A percentile compares a stretch with the other conserved stretches of the same genome.
Evolutionary conservation across 495 filamentous ascomycete species (phyloP).

Genomic region (Elasticomyces elasticus): DNA sequence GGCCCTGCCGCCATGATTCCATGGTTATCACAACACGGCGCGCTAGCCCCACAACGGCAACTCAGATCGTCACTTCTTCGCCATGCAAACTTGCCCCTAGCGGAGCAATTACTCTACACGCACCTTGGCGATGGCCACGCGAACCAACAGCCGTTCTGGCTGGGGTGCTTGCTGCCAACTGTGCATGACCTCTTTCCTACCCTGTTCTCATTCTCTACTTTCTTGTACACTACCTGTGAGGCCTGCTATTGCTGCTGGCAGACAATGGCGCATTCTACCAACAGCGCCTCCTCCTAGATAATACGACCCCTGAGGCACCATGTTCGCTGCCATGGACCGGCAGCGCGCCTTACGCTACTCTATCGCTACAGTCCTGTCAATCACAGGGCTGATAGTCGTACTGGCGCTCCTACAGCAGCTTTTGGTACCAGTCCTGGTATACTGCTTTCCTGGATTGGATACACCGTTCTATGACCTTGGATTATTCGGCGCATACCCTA

Average conservation of each 20-base stretch:
- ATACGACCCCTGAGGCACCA: background rate
- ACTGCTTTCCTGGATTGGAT: conserved; percentile 1
- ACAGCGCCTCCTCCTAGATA: background rate
- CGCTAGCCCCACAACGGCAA: too few species aligned
- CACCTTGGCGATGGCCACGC: too few species aligned
- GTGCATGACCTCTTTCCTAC: too few species aligned
- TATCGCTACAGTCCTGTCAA: background rate
- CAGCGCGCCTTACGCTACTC: conserved; percentile 4
- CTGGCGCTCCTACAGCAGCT: conserved; percentile 5
- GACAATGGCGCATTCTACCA: background rate
- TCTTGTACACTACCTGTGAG: background rate
- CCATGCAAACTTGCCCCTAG: too few species aligned
- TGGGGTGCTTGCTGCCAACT: too few species aligned
- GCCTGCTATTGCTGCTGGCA: background rate
- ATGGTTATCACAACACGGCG: too few species aligned
- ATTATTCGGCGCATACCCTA: conserved; percentile 14
- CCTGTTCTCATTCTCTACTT: too few species aligned
- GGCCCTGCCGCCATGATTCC: too few species aligned
- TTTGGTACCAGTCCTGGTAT: conserved; percentile 12
- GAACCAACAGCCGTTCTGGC: too few species aligned
- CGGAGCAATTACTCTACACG: too few species aligned
- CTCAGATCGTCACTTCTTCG: too few species aligned
- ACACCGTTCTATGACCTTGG: conserved; percentile 14
- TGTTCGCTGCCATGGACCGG: background rate
- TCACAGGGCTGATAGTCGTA: background rate